Evolutionary conservation across 305 asterid species (phyloP).

Genomic region (Fraxinus velutina): DNA sequence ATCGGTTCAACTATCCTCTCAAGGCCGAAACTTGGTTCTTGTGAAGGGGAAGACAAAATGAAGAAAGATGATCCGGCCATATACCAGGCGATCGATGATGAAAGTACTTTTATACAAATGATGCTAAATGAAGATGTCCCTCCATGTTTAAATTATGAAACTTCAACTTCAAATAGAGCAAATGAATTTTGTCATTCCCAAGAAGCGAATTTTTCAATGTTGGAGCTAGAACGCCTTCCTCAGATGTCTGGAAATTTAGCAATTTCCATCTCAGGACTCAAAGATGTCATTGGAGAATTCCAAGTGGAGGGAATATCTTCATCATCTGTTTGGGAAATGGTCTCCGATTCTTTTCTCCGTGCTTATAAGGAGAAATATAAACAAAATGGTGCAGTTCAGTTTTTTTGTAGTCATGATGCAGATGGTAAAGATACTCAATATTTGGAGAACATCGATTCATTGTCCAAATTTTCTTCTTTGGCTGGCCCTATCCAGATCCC

Average conservation of each 20-base stretch:
- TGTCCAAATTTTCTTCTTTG: conserved; percentile 59
- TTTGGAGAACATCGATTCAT: conserved; percentile 39
- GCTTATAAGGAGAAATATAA: conserved; percentile 52
- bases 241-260: conserved; percentile 30
- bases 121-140: conserved; percentile 71
- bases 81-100: conserved; percentile 53
- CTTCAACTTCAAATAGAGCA: conserved; percentile 35
- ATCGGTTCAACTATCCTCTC: conserved; percentile 64
- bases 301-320: conserved; percentile 65
- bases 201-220: conserved; percentile 34
- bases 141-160: conserved; percentile 53
- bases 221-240: conserved; percentile 24
- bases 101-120: conserved; percentile 59
- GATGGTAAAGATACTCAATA: conserved; percentile 29
- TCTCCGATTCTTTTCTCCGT: conserved; percentile 43
- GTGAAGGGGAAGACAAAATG: conserved; percentile 35
- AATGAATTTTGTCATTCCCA: conserved; percentile 34
- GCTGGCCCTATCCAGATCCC: conserved; percentile 43
- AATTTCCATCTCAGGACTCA: conserved; percentile 32
- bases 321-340: conserved; percentile 78
- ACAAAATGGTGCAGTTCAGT: conserved; percentile 52
- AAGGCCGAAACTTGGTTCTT: conserved; percentile 31
- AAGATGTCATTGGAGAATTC: conserved; percentile 66
- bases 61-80: conserved; percentile 38
- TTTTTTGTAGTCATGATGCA: conserved; percentile 67